Percentiles rank a stretch among this genome's conserved stretches.
Conservation (phyloP, 371 early-diverging fungal genomes). For the Lichtheimia ramosa region DNA sequence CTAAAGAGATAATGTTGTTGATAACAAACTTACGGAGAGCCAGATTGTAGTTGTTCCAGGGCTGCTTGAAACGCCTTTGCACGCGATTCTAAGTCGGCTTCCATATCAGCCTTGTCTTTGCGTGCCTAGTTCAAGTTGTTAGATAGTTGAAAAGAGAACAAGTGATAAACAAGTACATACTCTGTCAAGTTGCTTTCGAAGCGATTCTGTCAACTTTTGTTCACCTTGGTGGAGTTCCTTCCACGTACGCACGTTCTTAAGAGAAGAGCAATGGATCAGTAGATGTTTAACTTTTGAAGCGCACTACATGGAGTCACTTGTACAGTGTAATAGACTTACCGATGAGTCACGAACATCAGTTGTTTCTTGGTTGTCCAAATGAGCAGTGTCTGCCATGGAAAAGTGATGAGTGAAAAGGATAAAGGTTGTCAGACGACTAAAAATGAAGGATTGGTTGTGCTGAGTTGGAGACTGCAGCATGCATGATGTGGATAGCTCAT, state of each 20-base stretch:
- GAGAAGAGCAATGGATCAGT: background rate
- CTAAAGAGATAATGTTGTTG: background rate
- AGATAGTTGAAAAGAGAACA: background rate
- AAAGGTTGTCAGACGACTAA: too few species aligned
- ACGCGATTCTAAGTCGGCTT: slow-evolving; percentile 43
- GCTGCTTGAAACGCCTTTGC: slow-evolving; percentile 40
- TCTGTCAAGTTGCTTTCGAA: slow-evolving; percentile 48
- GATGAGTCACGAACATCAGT: too few species aligned
- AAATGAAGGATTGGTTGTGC: too few species aligned
- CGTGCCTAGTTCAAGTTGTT: slow-evolving; percentile 33
- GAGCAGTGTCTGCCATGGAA: too few species aligned
- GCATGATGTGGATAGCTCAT: too few species aligned
- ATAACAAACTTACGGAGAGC: slow-evolving; percentile 19
- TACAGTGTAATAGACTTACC: too few species aligned
- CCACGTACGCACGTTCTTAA: slow-evolving; percentile 18
- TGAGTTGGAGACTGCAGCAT: too few species aligned
- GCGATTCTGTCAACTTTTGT: slow-evolving; percentile 35
- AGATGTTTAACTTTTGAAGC: too few species aligned
- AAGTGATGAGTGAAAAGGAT: too few species aligned
- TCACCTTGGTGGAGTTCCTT: slow-evolving; percentile 31
- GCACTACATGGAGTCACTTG: too few species aligned
- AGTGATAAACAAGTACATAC: slow-evolving; percentile 15
- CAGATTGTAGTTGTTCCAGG: slow-evolving; percentile 31
- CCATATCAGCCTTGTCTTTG: slow-evolving; percentile 44
- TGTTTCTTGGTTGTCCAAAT: too few species aligned